A percentile compares a stretch with the other conserved stretches of the same genome.
Conservation (phyloP, 2,329 filamentous ascomycete species). For the Stachybotrys echinatus region DNA sequence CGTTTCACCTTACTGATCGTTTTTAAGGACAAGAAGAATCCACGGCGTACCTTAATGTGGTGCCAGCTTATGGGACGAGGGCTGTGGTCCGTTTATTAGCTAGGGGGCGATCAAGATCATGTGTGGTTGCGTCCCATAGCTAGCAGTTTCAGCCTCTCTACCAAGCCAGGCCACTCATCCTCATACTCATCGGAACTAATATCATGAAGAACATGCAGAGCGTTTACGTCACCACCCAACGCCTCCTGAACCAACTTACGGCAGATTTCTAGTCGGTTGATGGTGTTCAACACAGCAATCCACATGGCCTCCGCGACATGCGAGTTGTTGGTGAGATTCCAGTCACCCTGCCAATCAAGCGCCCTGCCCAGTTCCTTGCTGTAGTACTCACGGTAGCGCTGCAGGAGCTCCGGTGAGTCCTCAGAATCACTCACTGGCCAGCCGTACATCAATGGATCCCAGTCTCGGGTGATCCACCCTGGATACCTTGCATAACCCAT, state of each 20-base stretch:
- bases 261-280: slow-evolving; percentile 6
- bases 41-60: too few relatives aligned
- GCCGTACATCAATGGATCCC: slow-evolving; percentile 10
- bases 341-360: slow-evolving; percentile 4
- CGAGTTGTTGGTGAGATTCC: slow-evolving; percentile 5
- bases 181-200: slow-evolving; percentile 3
- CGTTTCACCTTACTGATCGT: too few relatives aligned
- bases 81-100: too few relatives aligned
- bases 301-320: slow-evolving; percentile 6
- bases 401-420: slow-evolving; percentile 7
- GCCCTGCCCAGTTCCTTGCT: slow-evolving; percentile 5
- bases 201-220: slow-evolving; percentile 3
- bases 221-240: background rate
- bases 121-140: too few relatives aligned
- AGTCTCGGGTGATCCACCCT: slow-evolving; percentile 12
- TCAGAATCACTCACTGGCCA: slow-evolving; percentile 7
- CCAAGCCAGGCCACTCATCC: too few relatives aligned
- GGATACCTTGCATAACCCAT: slow-evolving; percentile 8
- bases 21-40: too few relatives aligned
- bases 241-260: slow-evolving; percentile 6
- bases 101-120: too few relatives aligned
- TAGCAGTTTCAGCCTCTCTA: too few relatives aligned
- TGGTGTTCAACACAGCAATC: slow-evolving; percentile 3
- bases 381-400: slow-evolving; percentile 4
- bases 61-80: too few relatives aligned